Evolutionary conservation across 2,329 filamentous ascomycete genomes (phyloP).

Genomic region (Curvularia spicifera): DNA sequence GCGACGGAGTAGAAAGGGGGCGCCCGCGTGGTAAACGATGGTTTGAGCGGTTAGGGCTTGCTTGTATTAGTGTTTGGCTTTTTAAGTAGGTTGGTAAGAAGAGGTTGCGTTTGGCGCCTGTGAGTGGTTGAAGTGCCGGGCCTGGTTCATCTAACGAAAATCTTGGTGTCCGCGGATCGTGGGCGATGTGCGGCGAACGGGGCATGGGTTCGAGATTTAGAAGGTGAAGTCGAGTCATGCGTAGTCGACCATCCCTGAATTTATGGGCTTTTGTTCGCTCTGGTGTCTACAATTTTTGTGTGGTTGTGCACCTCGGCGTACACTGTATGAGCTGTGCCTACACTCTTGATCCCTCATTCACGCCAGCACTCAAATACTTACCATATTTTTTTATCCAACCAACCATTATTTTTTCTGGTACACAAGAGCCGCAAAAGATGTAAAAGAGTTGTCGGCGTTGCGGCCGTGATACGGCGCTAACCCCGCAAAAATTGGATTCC

Average conservation of each 20-base stretch:
- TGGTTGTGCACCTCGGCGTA: neutral
- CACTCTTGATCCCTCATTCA: neutral
- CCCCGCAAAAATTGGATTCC: conserved; percentile 17
- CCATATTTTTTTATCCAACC: neutral
- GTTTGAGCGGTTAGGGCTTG: conserved; percentile 16
- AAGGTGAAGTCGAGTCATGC: neutral
- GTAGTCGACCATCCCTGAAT: neutral
- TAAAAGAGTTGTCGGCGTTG: neutral
- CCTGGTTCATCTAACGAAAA: neutral
- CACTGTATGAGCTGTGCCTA: neutral
- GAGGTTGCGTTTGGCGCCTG: neutral
- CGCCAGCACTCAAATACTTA: neutral
- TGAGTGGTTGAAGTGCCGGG: conserved; percentile 17
- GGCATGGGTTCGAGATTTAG: neutral
- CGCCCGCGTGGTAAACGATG: conserved; percentile 18
- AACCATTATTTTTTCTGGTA: neutral
- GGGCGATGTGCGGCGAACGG: neutral
- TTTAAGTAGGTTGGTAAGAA: conserved; percentile 7
- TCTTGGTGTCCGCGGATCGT: conserved; percentile 10
- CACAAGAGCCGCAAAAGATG: neutral
- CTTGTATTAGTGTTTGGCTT: conserved; percentile 6
- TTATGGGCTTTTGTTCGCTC: neutral
- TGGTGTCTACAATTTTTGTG: neutral
- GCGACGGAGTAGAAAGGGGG: conserved; percentile 10
- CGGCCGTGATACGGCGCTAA: conserved; percentile 1